Evolutionary conservation across 192 early-diverging fungal species (phyloP).

Genomic region (Paraglomus brasilianum): DNA sequence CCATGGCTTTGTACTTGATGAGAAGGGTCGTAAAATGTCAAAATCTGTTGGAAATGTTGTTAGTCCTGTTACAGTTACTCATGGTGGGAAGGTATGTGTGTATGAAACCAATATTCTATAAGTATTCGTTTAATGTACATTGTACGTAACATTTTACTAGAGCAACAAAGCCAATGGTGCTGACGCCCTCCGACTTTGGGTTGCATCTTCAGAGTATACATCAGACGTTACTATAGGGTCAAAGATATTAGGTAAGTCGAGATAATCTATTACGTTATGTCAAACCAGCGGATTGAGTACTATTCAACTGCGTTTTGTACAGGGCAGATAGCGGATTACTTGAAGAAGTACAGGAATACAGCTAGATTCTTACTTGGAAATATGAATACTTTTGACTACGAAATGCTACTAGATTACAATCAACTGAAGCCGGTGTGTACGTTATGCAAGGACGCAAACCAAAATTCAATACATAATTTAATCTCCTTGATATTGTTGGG

Average conservation of each 20-base stretch:
- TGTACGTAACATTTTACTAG: background rate
- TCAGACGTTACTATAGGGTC: conserved; percentile 71
- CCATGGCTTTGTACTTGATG: conserved; percentile 83
- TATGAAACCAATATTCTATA: background rate
- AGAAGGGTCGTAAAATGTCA: conserved; percentile 78
- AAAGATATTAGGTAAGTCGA: conserved; percentile 51
- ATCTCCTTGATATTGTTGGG: background rate
- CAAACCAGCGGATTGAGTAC: background rate
- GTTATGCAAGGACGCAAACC: background rate
- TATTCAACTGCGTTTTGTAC: background rate
- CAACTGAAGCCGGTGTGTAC: conserved; percentile 44
- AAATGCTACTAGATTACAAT: conserved; percentile 48
- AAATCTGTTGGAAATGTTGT: conserved; percentile 81
- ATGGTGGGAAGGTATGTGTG: conserved; percentile 58
- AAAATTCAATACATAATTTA: background rate
- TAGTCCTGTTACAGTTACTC: conserved; percentile 59
- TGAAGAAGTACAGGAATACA: conserved; percentile 76
- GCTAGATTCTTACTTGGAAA: conserved; percentile 78
- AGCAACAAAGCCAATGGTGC: conserved; percentile 67
- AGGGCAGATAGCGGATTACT: conserved; percentile 60
- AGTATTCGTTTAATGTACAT: background rate
- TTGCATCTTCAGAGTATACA: conserved; percentile 73
- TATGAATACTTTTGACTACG: conserved; percentile 54
- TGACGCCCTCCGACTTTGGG: conserved; percentile 72
- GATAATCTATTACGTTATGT: background rate